Evolutionary conservation across 192 early-diverging fungal genomes (phyloP), one percentile per base, ranked within the genome.

Genomic region (Backusella tuberculispora): DNA sequence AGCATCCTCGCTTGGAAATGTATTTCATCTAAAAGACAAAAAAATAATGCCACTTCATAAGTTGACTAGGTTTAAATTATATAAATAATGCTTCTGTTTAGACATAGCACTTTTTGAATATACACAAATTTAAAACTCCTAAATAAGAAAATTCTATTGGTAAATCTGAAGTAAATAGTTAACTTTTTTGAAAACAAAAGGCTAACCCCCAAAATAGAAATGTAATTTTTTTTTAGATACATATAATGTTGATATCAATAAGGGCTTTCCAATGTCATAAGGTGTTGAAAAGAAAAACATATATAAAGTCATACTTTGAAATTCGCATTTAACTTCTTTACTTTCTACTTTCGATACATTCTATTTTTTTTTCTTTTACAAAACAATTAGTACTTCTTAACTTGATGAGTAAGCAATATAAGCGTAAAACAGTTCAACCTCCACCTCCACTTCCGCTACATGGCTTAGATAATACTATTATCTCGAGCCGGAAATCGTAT

Each of bases 121-220:
- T n/a, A 60, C 53, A 4, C 21, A 10, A 60, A 60, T 60, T 60
- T 60, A 60, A 60, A 60, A 60, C 53, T 60, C 53, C 21, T 60
- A 9, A 60, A 12, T 9, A 60, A 21, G 12, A 24, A 60, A 26
- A 24, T 60, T 29, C 53, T 26, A 60, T 60, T 60, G 53, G 53
- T 60, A 10, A 26, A 26, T 24, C 21, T 21, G 26, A n/a, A 19
- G 3, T 26, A 60, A 60, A 3, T 26, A 12, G 21, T 12, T n/a
- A 53, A 26, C 4, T 9, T 60, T 12, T 56, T 56, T 60, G 21
- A 26, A 60, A 60, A 24, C 9, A 26, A 24, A 9, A 60, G 53
- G 21, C 53, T 26, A 60, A 60, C 53, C 53, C 53, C 53, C 21
- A 60, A 60, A 60, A 60, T 60, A 60, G 53, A 60, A 60, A 12